phyloP scores from a whole-genome alignment of 345 rosid species.

The Arabis hirsuta region DNA sequence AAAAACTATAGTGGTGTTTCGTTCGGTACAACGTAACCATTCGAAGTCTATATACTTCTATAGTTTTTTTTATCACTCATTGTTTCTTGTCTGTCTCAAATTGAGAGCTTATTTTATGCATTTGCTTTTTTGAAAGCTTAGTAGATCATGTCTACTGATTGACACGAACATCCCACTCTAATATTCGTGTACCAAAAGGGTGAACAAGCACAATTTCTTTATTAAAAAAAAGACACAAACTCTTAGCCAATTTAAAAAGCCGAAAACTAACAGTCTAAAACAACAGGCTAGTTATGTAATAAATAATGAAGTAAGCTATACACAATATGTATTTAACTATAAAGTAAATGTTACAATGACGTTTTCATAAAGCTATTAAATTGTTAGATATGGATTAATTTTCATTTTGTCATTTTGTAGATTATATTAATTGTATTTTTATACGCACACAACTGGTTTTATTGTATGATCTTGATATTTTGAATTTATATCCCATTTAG shows the following conservation, averaged over 20 bases:
- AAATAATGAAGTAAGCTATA: background rate
- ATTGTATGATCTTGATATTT: background rate
- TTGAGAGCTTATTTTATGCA: background rate
- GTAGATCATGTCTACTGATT: too few species aligned
- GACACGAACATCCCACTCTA: constrained; percentile 6
- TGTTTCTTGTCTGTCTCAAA: too few species aligned
- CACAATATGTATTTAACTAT: background rate
- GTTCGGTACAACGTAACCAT: too few species aligned
- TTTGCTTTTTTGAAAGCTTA: background rate
- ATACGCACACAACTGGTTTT: background rate
- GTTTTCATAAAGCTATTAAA: background rate
- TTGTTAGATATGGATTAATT: background rate
- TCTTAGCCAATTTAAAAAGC: too few species aligned
- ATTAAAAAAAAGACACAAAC: background rate
- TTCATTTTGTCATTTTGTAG: background rate
- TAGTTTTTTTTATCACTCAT: too few species aligned
- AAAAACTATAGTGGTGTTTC: background rate
- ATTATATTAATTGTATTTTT: background rate
- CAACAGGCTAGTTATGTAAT: background rate
- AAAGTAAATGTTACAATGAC: background rate
- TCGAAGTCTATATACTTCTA: too few species aligned
- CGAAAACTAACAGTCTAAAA: background rate
- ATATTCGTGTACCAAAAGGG: constrained; percentile 1
- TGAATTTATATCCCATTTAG: background rate
- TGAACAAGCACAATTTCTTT: background rate